Conservation (phyloP, 2,329 filamentous ascomycete genomes). For the Tympanopsis confertula region DNA sequence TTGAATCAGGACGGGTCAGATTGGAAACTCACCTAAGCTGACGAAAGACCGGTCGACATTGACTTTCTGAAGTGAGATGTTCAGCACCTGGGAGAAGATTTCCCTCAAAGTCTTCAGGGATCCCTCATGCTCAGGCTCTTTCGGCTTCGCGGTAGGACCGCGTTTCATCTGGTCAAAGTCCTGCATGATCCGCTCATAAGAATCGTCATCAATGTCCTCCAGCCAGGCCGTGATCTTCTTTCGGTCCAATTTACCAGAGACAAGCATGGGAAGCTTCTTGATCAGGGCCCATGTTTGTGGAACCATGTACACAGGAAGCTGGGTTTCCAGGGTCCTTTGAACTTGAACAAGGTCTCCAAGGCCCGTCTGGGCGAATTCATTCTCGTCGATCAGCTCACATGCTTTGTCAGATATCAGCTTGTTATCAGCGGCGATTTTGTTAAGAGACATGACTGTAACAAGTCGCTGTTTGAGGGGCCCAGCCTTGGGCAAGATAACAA, state of each 20-base stretch:
- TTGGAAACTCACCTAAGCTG: constrained; percentile 29
- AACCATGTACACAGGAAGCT: constrained; percentile 22
- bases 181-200: constrained; percentile 24
- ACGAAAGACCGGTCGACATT: constrained; percentile 20
- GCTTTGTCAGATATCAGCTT: constrained; percentile 14
- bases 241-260: constrained; percentile 18
- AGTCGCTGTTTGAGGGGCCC: constrained; percentile 28
- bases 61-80: constrained; percentile 16
- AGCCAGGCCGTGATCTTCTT: constrained; percentile 28
- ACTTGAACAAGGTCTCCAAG: constrained; percentile 11
- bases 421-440: constrained; percentile 10
- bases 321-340: constrained; percentile 18
- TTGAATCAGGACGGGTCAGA: constrained; percentile 23
- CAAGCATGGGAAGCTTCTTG: constrained; percentile 11
- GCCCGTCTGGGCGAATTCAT: constrained; percentile 6
- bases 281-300: constrained; percentile 17
- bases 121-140: constrained; percentile 5
- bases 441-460: constrained; percentile 26
- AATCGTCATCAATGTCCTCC: constrained; percentile 21
- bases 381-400: constrained; percentile 17
- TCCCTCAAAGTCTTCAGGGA: constrained; percentile 11
- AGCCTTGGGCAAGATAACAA: constrained; percentile 28
- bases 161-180: constrained; percentile 12
- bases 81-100: constrained; percentile 29
- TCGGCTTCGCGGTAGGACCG: constrained; percentile 1